These are phyloP conservation scores for Neofusicoccum ribis DNA, from an alignment of 2,329 filamentous ascomycete species.

Conservation along the genomic window DNA sequence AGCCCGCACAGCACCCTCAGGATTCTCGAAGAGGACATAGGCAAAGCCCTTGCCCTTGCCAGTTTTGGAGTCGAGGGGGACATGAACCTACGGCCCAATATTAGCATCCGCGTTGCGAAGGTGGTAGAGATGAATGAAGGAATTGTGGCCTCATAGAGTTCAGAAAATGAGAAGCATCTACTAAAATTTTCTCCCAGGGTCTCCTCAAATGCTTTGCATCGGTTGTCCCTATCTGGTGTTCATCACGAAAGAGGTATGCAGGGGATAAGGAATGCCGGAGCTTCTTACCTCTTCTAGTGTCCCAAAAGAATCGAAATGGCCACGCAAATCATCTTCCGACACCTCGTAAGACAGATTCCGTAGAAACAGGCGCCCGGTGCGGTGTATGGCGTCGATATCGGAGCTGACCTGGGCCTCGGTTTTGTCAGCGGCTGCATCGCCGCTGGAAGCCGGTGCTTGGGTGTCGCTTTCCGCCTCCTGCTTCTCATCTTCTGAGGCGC, in stretches of 20 bases:
- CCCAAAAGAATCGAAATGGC: constrained; percentile 72
- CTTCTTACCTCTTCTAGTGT: constrained; percentile 80
- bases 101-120: constrained; percentile 22
- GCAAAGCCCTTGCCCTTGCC: constrained; percentile 86
- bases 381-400: constrained; percentile 59
- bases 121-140: constrained; percentile 17
- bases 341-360: constrained; percentile 83
- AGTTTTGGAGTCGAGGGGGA: constrained; percentile 70
- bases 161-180: constrained; percentile 97
- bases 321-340: constrained; percentile 73
- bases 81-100: constrained; percentile 69
- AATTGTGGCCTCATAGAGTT: constrained; percentile 35
- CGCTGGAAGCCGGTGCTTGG: not conserved
- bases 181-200: constrained; percentile 97
- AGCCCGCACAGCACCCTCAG: constrained; percentile 73
- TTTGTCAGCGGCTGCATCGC: constrained; percentile 40
- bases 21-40: constrained; percentile 75
- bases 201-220: constrained; percentile 92
- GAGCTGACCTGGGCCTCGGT: constrained; percentile 43
- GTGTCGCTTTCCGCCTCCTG: constrained; percentile 20
- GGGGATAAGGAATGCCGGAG: constrained; percentile 25
- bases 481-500: not conserved
- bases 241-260: constrained; percentile 64
- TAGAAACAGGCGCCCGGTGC: constrained; percentile 79
- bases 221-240: constrained; percentile 99